phyloP scores from a whole-genome alignment of 2,329 filamentous ascomycete species.

The Lasiodiplodia sp. region DNA sequence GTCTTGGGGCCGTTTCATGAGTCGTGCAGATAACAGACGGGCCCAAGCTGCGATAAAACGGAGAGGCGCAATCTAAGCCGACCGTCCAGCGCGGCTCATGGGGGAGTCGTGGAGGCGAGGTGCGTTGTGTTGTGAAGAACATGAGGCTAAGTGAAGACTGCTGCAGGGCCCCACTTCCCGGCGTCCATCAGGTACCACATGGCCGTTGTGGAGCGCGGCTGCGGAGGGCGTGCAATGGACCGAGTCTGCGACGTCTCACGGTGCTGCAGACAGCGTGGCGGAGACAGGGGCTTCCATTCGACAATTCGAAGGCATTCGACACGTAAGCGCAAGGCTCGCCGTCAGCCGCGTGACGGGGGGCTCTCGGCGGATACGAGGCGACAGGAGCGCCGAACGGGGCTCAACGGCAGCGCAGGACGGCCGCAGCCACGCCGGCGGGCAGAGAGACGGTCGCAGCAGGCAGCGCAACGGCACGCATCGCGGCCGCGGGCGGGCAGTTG shows the following conservation, averaged over 20 bases:
- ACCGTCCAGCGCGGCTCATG: neutral
- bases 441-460: neutral
- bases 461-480: neutral
- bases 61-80: neutral
- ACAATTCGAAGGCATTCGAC: neutral
- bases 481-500: neutral
- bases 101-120: no score
- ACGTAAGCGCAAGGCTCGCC: slow-evolving; percentile 1
- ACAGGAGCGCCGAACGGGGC: neutral
- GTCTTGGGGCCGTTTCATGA: slow-evolving; percentile 8
- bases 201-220: neutral
- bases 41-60: slow-evolving; percentile 18
- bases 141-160: neutral
- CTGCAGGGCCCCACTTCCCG: neutral
- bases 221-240: neutral
- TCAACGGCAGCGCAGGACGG: neutral
- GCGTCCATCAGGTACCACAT: neutral
- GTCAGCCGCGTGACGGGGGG: neutral
- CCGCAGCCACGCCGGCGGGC: neutral
- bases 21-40: slow-evolving; percentile 14
- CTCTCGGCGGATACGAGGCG: slow-evolving; percentile 7
- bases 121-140: no score
- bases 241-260: neutral
- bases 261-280: neutral
- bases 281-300: neutral